These are phyloP conservation scores for Phytophthora brassicae DNA, from an alignment of 352 stramenopile species.

Conservation along the genomic window DNA sequence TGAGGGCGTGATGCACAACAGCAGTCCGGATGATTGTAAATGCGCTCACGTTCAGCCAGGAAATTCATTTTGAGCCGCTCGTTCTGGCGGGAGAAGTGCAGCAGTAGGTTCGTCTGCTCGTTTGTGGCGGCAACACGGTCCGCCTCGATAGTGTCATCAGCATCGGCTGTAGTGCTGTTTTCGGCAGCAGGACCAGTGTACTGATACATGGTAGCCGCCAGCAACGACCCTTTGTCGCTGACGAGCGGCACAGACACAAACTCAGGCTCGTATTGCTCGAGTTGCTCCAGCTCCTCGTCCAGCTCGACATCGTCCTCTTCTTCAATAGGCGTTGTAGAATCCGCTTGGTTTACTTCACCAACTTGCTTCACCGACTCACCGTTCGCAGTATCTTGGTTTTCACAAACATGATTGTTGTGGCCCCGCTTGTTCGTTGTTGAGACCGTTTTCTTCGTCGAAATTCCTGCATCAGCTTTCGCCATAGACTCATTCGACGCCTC, in stretches of 20 bases:
- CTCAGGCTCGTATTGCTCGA: constrained; percentile 45
- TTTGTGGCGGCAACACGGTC: constrained; percentile 14
- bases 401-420: constrained; percentile 15
- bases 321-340: neutral
- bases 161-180: constrained; percentile 2
- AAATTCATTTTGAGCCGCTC: constrained; percentile 56
- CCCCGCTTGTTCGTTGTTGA: constrained; percentile 18
- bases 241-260: constrained; percentile 40
- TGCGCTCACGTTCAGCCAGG: constrained; percentile 40
- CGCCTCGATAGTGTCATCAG: constrained; percentile 11
- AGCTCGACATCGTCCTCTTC: constrained; percentile 24
- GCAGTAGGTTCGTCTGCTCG: constrained; percentile 42
- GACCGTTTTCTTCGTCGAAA: constrained; percentile 11
- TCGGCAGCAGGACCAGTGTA: constrained; percentile 12
- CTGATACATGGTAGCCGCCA: constrained; percentile 50
- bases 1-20: constrained; percentile 27
- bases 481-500: constrained; percentile 6
- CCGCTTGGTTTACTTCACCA: constrained; percentile 8
- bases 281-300: constrained; percentile 37
- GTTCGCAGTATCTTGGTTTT: neutral
- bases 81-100: constrained; percentile 56
- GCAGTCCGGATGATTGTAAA: constrained; percentile 53
- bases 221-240: constrained; percentile 42
- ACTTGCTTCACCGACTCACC: neutral
- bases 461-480: neutral